These are phyloP conservation scores for Recurvomyces mirabilis DNA, from an alignment of 495 filamentous ascomycete genomes.

Conservation along the genomic window DNA sequence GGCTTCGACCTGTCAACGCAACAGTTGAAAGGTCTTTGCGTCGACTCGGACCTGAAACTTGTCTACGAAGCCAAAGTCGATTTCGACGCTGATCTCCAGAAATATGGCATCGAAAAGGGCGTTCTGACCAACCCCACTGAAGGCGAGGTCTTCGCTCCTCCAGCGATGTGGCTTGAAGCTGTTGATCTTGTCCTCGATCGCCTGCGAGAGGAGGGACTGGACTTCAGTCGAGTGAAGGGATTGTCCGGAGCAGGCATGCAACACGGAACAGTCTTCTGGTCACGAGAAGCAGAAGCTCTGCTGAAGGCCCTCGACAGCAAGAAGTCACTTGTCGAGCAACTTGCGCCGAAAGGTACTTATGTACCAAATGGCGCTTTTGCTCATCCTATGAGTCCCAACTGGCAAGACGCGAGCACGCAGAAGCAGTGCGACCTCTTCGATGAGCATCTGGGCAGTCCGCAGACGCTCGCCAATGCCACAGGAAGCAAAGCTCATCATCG, in stretches of 20 bases:
- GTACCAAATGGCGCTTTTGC: slow-evolving; percentile 57
- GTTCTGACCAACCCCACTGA: slow-evolving; percentile 70
- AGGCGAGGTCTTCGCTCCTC: slow-evolving; percentile 81
- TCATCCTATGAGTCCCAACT: slow-evolving; percentile 83
- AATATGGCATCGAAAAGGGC: slow-evolving; percentile 72
- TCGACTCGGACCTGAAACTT: slow-evolving; percentile 67
- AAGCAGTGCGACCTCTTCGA: slow-evolving; percentile 84
- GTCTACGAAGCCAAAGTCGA: slow-evolving; percentile 64
- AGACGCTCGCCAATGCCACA: slow-evolving; percentile 62
- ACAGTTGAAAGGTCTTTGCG: slow-evolving; percentile 83
- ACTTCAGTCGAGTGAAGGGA: slow-evolving; percentile 65
- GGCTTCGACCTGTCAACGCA: slow-evolving; percentile 96
- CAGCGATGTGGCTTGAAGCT: slow-evolving; percentile 89
- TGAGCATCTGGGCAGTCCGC: slow-evolving; percentile 48
- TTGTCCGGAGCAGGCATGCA: slow-evolving; percentile 91
- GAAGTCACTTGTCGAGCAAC: slow-evolving; percentile 29
- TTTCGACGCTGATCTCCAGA: slow-evolving; percentile 61
- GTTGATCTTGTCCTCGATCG: slow-evolving; percentile 70
- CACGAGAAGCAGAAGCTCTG: slow-evolving; percentile 51
- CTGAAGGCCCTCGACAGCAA: slow-evolving; percentile 47
- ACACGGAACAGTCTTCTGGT: slow-evolving; percentile 94
- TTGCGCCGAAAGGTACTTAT: slow-evolving; percentile 33
- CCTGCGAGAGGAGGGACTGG: slow-evolving; percentile 59
- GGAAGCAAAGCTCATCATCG: slow-evolving; percentile 92
- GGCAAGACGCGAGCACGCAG: slow-evolving; percentile 95